These are phyloP conservation scores for Suillus occidentalis DNA, from an alignment of 768 basidiomycete genomes.

Conservation along the genomic window DNA sequence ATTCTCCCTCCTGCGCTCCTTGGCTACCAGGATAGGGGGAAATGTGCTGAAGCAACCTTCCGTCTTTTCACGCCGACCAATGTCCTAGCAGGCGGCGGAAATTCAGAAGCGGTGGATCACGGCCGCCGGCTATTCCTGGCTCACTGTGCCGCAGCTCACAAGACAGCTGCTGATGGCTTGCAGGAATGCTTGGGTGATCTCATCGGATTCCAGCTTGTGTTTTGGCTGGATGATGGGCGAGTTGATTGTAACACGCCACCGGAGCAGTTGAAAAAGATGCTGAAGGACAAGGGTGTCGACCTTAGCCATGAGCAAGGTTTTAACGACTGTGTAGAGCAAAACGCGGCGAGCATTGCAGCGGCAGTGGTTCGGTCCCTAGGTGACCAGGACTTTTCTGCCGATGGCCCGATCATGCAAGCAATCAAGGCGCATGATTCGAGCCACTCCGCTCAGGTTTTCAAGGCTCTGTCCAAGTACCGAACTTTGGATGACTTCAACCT, in stretches of 20 bases:
- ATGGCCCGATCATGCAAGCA: constrained; percentile 49
- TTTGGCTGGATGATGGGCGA: constrained; percentile 39
- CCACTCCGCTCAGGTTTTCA: constrained; percentile 47
- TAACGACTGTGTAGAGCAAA: constrained; percentile 36
- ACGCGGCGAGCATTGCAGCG: constrained; percentile 57
- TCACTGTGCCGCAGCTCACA: constrained; percentile 64
- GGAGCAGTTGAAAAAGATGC: constrained; percentile 34
- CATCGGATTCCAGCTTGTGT: constrained; percentile 59
- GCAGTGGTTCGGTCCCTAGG: constrained; percentile 62
- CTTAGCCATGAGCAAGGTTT: constrained; percentile 34
- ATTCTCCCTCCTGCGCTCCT: constrained; percentile 68
- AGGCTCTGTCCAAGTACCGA: constrained; percentile 53
- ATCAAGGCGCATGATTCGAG: constrained; percentile 39
- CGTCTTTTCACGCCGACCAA: constrained; percentile 66
- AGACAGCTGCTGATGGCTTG: constrained; percentile 49
- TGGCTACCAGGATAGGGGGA: constrained; percentile 68
- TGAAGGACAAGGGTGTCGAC: constrained; percentile 35
- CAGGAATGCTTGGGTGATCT: constrained; percentile 68
- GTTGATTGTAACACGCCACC: constrained; percentile 19
- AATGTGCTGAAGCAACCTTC: constrained; percentile 69
- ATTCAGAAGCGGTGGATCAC: constrained; percentile 27
- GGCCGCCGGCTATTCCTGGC: constrained; percentile 51
- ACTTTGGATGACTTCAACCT: constrained; percentile 44
- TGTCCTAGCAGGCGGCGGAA: constrained; percentile 44
- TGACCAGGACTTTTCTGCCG: constrained; percentile 61